Evolutionary conservation across 768 basidiomycete genomes (phyloP).

Genomic region (Tricholoma terreum): DNA sequence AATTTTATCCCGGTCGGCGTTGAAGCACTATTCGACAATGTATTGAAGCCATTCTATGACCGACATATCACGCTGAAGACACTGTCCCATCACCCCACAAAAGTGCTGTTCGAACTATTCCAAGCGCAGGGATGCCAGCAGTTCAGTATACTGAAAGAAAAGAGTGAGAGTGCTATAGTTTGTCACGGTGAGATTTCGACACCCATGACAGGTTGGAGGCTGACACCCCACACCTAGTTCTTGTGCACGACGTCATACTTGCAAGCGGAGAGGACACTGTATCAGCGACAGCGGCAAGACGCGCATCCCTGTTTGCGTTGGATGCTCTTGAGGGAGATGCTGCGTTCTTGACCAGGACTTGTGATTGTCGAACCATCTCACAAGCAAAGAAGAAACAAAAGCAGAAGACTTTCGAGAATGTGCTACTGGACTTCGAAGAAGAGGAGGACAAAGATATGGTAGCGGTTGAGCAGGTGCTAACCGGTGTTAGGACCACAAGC

Average conservation of each 20-base stretch:
- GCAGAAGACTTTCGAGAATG: conserved; percentile 24
- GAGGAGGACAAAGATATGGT: conserved; percentile 10
- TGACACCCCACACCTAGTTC: conserved; percentile 38
- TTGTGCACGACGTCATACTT: conserved; percentile 64
- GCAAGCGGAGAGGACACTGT: conserved; percentile 54
- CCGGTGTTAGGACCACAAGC: conserved; percentile 3
- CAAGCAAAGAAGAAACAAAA: conserved; percentile 34
- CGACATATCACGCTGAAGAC: conserved; percentile 70
- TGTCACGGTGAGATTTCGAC: conserved; percentile 48
- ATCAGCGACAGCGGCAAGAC: conserved; percentile 52
- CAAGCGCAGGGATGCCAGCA: conserved; percentile 70
- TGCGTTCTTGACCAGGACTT: conserved; percentile 57
- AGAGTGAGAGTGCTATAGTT: conserved; percentile 32
- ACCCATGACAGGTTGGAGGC: neutral
- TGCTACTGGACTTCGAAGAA: conserved; percentile 22
- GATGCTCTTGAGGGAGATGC: conserved; percentile 66
- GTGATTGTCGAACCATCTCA: conserved; percentile 57
- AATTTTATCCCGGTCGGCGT: conserved; percentile 59
- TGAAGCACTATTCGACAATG: conserved; percentile 61
- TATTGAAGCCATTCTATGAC: conserved; percentile 78
- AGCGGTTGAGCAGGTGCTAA: neutral
- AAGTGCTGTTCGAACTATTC: conserved; percentile 67
- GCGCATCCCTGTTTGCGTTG: conserved; percentile 61
- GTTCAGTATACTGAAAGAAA: conserved; percentile 58
- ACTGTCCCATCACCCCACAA: conserved; percentile 74